Evolutionary conservation across 2,329 filamentous ascomycete species (phyloP), one percentile per base, ranked within the genome.

Genomic region (Microsporum canis): DNA sequence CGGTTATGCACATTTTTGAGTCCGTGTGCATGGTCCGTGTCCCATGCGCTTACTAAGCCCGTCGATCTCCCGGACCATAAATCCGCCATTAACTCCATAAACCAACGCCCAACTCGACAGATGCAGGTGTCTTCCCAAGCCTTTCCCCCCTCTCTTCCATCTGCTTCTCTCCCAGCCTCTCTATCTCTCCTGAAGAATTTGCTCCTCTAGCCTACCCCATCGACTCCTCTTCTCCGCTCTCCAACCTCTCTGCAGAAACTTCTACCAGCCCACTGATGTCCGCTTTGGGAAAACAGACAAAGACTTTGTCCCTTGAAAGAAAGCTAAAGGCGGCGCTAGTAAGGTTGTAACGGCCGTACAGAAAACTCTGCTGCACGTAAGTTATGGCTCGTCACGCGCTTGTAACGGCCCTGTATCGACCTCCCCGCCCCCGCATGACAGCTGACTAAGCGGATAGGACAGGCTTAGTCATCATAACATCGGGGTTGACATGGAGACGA

Each of bases 201-300:
- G 10, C 45, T 23, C n/a, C 5, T 17, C 17, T 5, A 47, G 8
- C 17, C 17, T 8, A 3, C 7, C 43, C 17, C 27, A 14, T 6
- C 14, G 8, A 23, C 45, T 29, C 45, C 27, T n/a, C 27, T 51
- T 31, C 23, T 29, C 23, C 23, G 23, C 23, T 29, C 27, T 7
- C 45, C 45, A 51, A 12, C 27, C 45, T 51, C 45, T 17, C 45
- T 31, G 23, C 10, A 51, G 45, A 51, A 51, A 29, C 23, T 31
- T 14, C 45, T 14, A 7, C 45, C 23, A 27, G 45, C 45, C 8
- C 27, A 1, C 45, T 12, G 10, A 12, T 51, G 27, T 55, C 51
- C 51, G 51, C 51, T 34, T 55, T 23, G 51, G 51, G 51, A 55
- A 55, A 55, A 5, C 51, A 55, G 33, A 55, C 51, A 55, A 55